Evolutionary conservation across 169 alveolate species (phyloP), one percentile per base, ranked within the genome.

Genomic region (Plasmodium reichenowi): DNA sequence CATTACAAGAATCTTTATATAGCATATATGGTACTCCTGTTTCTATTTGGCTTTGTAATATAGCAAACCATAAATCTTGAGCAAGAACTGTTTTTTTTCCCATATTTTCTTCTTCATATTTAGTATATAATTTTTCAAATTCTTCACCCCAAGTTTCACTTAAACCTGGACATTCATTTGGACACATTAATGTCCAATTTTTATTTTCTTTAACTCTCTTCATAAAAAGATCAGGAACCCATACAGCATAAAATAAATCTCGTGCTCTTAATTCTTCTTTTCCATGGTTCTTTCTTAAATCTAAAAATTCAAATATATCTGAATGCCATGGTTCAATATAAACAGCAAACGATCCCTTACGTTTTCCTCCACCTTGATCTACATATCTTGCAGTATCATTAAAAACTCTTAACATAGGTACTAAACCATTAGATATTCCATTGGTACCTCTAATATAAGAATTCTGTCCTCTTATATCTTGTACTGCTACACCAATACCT

Each of bases 311-410:
- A 70, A 97, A 95, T 66, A 98, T 94, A 85, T 99, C 99, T 2
- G 99, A 97, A 74, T 99, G 99, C 99, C 99, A 99, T 48, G 99
- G 99, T 93, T 99, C 99, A 88, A 99, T 88, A 93, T 99, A 99
- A 17, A 98, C 96, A 66, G 99, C 99, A 85, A 99, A 96, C 10
- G 99, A 96, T 32, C 99, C 99, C 89, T 97, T 98, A 88, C 99
- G 96, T 88, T 99, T 97, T 45, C 99, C 99, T 60, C 99, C 99
- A 29, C 99, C 99, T 92, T 97, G 97, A 93, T 96, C 99, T 13
- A 97, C 99, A 83, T 97, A 97, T 76, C 98, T 93, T 15, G 99
- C 98, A 10, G 99, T 97, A 58, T 97, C 98, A 91, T 98, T 98
- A 93, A 96, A 98, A 48, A 97, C 99, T 70, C 99, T 96, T 67